A percentile compares a stretch with the other conserved stretches of the same genome.
Conservation (phyloP, 768 basidiomycete species). For the Xerocomellus intermedius region DNA sequence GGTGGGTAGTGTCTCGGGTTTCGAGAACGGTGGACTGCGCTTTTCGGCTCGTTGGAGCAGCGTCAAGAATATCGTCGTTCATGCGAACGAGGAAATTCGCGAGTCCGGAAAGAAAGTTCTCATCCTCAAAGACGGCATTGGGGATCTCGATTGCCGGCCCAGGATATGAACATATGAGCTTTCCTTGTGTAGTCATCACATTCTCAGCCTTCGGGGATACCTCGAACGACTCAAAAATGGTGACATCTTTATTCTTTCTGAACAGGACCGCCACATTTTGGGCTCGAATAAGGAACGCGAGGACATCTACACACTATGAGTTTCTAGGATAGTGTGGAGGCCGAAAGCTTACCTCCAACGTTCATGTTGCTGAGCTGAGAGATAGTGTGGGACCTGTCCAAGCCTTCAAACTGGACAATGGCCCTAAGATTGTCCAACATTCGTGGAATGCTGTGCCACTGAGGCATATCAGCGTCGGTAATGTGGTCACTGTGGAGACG, state of each 20-base stretch:
- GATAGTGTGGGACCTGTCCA: constrained; percentile 10
- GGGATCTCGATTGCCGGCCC: constrained; percentile 42
- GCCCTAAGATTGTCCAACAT: constrained; percentile 32
- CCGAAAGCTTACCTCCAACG: constrained; percentile 14
- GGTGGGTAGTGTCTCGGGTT: constrained; percentile 40
- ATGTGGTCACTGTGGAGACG: constrained; percentile 15
- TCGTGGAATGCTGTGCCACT: constrained; percentile 31
- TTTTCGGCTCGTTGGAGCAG: constrained; percentile 37
- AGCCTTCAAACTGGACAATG: neutral
- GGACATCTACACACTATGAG: constrained; percentile 30
- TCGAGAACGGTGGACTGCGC: constrained; percentile 37
- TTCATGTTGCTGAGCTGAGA: constrained; percentile 21
- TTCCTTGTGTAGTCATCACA: constrained; percentile 41
- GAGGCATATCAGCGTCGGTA: neutral
- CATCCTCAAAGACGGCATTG: constrained; percentile 25
- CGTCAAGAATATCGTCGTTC: constrained; percentile 34
- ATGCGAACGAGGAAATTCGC: constrained; percentile 37
- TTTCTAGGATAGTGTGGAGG: neutral
- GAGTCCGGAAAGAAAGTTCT: constrained; percentile 35
- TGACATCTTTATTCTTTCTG: constrained; percentile 26
- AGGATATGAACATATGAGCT: constrained; percentile 47
- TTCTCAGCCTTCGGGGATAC: constrained; percentile 35
- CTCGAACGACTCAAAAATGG: constrained; percentile 48
- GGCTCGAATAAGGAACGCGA: constrained; percentile 39
- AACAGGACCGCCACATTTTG: constrained; percentile 51